Percentiles rank a stretch among this genome's conserved stretches.
Evolutionary conservation across 2,329 filamentous ascomycete genomes (phyloP).

Genomic region (Penicillium palitans): DNA sequence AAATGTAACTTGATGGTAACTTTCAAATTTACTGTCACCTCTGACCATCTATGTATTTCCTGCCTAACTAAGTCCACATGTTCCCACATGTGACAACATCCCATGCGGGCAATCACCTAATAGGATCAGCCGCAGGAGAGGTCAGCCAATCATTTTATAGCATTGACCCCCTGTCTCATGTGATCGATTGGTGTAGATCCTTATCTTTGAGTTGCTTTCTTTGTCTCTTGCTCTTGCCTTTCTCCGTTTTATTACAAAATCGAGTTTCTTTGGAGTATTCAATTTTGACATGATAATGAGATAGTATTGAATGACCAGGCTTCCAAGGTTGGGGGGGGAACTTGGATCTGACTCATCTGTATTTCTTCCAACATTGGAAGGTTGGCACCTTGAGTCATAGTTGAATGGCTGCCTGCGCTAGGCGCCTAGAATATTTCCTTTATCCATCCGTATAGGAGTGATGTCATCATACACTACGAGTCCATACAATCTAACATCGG

Average conservation of each 20-base stretch:
- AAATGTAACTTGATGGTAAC: no score
- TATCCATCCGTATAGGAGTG: background rate
- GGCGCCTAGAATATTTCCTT: background rate
- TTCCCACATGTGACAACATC: constrained; percentile 28
- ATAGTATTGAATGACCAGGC: background rate
- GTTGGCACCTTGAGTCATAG: background rate
- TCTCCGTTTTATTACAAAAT: background rate
- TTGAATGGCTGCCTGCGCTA: background rate
- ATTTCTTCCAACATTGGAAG: background rate
- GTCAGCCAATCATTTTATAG: background rate
- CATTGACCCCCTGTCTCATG: constrained; percentile 1
- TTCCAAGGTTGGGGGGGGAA: background rate
- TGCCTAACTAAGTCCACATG: background rate
- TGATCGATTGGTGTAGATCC: background rate
- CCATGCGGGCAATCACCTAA: constrained; percentile 21
- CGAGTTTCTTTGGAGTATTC: background rate
- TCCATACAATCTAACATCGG: background rate
- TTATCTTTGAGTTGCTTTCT: background rate
- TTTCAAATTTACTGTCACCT: no score
- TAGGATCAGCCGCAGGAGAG: constrained; percentile 3
- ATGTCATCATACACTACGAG: background rate
- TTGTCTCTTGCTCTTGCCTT: background rate
- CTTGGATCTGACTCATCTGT: background rate
- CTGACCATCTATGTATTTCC: background rate
- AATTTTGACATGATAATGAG: background rate